A percentile compares a stretch with the other conserved stretches of the same genome.
phyloP scores from a whole-genome alignment of 495 filamentous ascomycete genomes.

The Daldinia caldariorum region DNA sequence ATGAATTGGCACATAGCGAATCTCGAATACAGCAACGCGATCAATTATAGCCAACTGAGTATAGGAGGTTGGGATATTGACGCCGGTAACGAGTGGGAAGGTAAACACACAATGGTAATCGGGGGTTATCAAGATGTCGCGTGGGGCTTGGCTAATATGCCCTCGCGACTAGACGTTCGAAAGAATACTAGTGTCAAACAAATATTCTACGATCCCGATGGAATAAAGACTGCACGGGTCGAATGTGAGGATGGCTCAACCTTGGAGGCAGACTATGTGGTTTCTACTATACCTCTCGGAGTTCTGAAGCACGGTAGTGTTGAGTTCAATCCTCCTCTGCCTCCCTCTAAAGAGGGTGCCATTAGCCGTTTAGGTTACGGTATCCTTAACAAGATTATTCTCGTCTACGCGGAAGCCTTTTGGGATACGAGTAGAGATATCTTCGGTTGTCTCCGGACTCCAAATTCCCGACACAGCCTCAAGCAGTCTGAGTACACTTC shows the following conservation, averaged over 20 bases:
- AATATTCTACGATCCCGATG: constrained; percentile 46
- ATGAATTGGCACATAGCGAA: constrained; percentile 99
- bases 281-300: constrained; percentile 88
- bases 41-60: constrained; percentile 84
- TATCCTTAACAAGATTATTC: constrained; percentile 91
- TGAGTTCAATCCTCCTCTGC: constrained; percentile 83
- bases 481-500: constrained; percentile 64
- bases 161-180: constrained; percentile 80
- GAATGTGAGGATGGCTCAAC: constrained; percentile 81
- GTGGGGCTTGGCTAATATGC: constrained; percentile 78
- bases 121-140: constrained; percentile 94
- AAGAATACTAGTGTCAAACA: constrained; percentile 62
- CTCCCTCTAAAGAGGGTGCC: constrained; percentile 81
- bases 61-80: constrained; percentile 96
- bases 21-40: constrained; percentile 95
- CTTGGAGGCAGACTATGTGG: constrained; percentile 84
- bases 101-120: constrained; percentile 88
- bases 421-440: constrained; percentile 95
- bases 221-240: constrained; percentile 61
- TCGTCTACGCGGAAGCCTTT: constrained; percentile 90
- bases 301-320: constrained; percentile 82
- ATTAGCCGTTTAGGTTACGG: constrained; percentile 94
- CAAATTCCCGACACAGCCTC: constrained; percentile 60
- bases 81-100: constrained; percentile 96
- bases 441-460: constrained; percentile 87